These are phyloP conservation scores for Melanopsichium pennsylvanicum DNA, from an alignment of 1,284 basidiomycete species.

Conservation along the genomic window DNA sequence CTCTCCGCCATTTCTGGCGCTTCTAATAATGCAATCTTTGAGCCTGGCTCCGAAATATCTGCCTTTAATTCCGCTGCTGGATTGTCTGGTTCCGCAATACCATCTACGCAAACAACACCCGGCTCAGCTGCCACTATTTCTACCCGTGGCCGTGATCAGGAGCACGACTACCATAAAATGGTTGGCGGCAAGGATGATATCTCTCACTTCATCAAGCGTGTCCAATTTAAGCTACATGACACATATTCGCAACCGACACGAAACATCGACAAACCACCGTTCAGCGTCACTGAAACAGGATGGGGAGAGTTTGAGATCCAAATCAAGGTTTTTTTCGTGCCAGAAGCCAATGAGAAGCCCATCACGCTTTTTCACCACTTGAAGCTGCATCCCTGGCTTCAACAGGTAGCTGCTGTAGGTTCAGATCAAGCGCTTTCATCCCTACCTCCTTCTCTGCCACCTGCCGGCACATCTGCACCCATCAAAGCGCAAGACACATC, in stretches of 20 bases:
- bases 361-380: constrained; percentile 87
- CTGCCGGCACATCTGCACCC: constrained; percentile 28
- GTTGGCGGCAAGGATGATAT: constrained; percentile 65
- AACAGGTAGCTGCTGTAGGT: constrained; percentile 72
- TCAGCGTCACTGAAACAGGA: constrained; percentile 93
- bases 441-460: constrained; percentile 39
- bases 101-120: constrained; percentile 1
- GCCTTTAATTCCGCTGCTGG: constrained; percentile 22
- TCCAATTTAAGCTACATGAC: constrained; percentile 97
- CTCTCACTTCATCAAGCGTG: constrained; percentile 73
- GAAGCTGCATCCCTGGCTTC: constrained; percentile 91
- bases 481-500: background rate
- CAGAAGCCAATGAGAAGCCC: constrained; percentile 90
- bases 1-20: constrained; percentile 38
- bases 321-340: constrained; percentile 90
- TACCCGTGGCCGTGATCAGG: constrained; percentile 58
- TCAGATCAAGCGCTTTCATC: constrained; percentile 68
- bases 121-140: constrained; percentile 32
- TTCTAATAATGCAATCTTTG: constrained; percentile 14
- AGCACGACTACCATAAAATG: constrained; percentile 61
- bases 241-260: constrained; percentile 90
- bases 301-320: constrained; percentile 99
- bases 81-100: background rate
- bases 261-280: constrained; percentile 90
- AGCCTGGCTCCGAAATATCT: constrained; percentile 31